phyloP scores from a whole-genome alignment of 305 asterid species.

The Fraxinus nigra region DNA sequence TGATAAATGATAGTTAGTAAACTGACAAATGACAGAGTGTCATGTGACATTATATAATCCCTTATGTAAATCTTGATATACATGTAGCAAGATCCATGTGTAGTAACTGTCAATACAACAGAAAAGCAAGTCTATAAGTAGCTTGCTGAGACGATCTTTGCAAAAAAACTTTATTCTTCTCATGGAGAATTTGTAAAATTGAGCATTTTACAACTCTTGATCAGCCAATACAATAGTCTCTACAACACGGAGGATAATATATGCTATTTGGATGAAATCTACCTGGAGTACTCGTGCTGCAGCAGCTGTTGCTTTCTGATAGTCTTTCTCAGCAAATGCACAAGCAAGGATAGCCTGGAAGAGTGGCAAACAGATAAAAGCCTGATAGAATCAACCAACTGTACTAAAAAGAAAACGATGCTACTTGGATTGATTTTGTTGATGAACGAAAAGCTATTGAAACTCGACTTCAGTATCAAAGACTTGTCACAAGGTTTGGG shows the following conservation, averaged over 20 bases:
- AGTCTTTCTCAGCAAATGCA: constrained; percentile 89
- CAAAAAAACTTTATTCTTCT: not conserved
- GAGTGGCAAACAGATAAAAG: not conserved
- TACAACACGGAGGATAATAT: not conserved
- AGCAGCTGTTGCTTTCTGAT: constrained; percentile 68
- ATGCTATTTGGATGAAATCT: not conserved
- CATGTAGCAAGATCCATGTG: no score
- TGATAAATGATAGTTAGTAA: no score
- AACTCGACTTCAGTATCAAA: not conserved
- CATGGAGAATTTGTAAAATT: not conserved
- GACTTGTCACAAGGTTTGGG: not conserved
- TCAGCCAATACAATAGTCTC: not conserved
- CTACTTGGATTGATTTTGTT: not conserved
- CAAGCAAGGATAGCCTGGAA: constrained; percentile 85
- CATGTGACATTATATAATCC: no score
- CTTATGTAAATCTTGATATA: no score
- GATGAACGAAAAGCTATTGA: not conserved
- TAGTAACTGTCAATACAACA: not conserved
- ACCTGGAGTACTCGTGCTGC: constrained; percentile 90
- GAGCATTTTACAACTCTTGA: not conserved
- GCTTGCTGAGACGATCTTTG: not conserved
- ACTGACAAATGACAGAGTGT: no score
- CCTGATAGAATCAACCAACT: not conserved
- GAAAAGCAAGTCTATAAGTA: not conserved
- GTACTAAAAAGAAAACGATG: not conserved